Base-by-base conservation (phyloP, 306 rosid species). In the Cyamopsis tetragonoloba region DNA sequence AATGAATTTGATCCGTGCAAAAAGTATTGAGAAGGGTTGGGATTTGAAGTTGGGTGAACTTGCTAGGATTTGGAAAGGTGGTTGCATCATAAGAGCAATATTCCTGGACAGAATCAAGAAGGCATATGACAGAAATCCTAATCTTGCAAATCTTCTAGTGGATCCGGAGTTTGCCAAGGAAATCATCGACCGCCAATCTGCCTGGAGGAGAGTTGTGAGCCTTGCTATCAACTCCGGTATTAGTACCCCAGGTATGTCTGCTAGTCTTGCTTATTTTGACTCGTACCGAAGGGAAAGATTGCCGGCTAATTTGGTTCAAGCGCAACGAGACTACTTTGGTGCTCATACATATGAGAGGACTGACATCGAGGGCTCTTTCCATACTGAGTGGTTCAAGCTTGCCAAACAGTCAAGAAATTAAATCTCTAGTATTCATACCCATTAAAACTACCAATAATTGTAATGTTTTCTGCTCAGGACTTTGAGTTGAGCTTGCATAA, bases 41-140 rank as follows among this genome's bases (percentile, higher is more conserved):
- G 85, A 54, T 61, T 28, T 89, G 82, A 79, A 80, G 78, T 78
- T 86, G 75, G 92, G 96, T 2, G 90, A 86, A 50, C 74, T 89
- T 66, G 92, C 96, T n/a, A 81, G 92, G 85, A 89, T 89, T 31
- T 89, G 96, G 96, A 89, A 89, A 64, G 96, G 92, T 0, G 96
- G 96, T 11, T 89, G 96, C 78, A 86, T 89, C 64, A 86, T 89
- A 54, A 79, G 92, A 39, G 90, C 88, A 6, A 75, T 84, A 28
- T 86, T 89, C 81, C 50, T 89, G 50, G 96, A 89, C 70, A 76
- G 96, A 67, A 86, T 89, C 74, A 89, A 84, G 85, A 56, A 84
- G 79, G 96, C 96, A 5, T 89, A 89, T 34, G 96, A 86, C 42
- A 76, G 91, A 37, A 86, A 86, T 59, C 23, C 84, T 30, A 80